Base-by-base conservation (phyloP, 306 rosid species). In the Prunus campanulata region DNA sequence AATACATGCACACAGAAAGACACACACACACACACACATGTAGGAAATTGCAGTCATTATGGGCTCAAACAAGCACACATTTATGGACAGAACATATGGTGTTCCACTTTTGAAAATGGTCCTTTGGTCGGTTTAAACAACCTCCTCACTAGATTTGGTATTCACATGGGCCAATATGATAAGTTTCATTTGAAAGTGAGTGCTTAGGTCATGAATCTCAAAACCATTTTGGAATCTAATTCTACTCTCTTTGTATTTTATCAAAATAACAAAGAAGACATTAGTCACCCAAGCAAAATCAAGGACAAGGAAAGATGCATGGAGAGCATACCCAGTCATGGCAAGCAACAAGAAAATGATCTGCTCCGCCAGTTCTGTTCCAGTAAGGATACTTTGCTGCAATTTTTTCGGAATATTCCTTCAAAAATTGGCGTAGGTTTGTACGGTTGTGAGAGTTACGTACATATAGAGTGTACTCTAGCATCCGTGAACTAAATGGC, bases 311-410 rank as follows among this genome's bases (percentile, higher is more conserved):
- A 60, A 30, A 80, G 68, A 61, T 74, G 77, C 68, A 70, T 22
- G 29, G 71, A 64, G 49, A 65, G 35, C 79, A 68, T 87, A 94
- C 98, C 98, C 97, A 93, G 78, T 93, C 98, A 85, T 93, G 98
- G 85, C 98, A 93, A 59, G 96, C 97, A 78, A 86, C 98, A 84
- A 93, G 97, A 85, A 93, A 93, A 87, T 93, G 98, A 85, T 92
- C 97, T 27, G 96, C 93, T 62, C 98, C 98, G 74, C 87, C 86
- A 59, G 97, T 94, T 87, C 97, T 84, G 79, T 94, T 91, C 62
- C 87, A 94, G 80, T 87, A 88, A 46, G 66, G 86, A 81, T 92
- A 94, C 60, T 87, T 92, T 73, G 95, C 86, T 27, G 98, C 86
- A 86, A 94, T 86, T 44, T 72, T 83, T 78, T 92, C 93, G 0